A percentile compares a stretch with the other conserved stretches of the same genome.
These are phyloP conservation scores for Viridothelium virens DNA, from an alignment of 495 filamentous ascomycete genomes.

Conservation along the genomic window DNA sequence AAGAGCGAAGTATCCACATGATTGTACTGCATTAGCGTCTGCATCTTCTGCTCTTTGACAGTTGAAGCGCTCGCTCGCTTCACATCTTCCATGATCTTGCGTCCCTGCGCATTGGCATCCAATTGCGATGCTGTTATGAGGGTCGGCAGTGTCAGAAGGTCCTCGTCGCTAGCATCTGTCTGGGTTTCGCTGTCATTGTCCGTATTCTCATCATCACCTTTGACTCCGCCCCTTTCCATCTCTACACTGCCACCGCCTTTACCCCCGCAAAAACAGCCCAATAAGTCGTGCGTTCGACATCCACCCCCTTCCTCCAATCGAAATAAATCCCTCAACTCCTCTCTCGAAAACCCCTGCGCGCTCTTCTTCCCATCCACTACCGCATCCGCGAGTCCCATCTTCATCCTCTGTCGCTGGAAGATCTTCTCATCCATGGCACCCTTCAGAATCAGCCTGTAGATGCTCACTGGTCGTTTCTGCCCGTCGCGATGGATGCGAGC, in stretches of 20 bases:
- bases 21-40: constrained; percentile 54
- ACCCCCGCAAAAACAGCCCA: constrained; percentile 62
- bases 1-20: constrained; percentile 54
- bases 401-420: constrained; percentile 72
- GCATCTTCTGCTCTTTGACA: constrained; percentile 58
- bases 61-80: constrained; percentile 40
- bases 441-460: constrained; percentile 66
- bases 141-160: constrained; percentile 16
- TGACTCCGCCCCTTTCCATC: constrained; percentile 7
- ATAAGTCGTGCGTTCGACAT: constrained; percentile 64
- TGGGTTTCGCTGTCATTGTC: constrained; percentile 28
- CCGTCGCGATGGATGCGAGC: constrained; percentile 74
- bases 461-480: constrained; percentile 60
- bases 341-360: constrained; percentile 53
- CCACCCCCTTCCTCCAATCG: constrained; percentile 51
- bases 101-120: constrained; percentile 55
- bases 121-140: constrained; percentile 53
- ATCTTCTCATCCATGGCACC: constrained; percentile 79
- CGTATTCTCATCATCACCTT: constrained; percentile 27
- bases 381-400: constrained; percentile 60
- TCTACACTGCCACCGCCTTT: constrained; percentile 34
- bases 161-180: constrained; percentile 22
- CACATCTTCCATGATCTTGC: constrained; percentile 36
- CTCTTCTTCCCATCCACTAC: constrained; percentile 58
- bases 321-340: constrained; percentile 68